Conservation (phyloP, 2,329 filamentous ascomycete species). For the Sporothrix schenckii region DNA sequence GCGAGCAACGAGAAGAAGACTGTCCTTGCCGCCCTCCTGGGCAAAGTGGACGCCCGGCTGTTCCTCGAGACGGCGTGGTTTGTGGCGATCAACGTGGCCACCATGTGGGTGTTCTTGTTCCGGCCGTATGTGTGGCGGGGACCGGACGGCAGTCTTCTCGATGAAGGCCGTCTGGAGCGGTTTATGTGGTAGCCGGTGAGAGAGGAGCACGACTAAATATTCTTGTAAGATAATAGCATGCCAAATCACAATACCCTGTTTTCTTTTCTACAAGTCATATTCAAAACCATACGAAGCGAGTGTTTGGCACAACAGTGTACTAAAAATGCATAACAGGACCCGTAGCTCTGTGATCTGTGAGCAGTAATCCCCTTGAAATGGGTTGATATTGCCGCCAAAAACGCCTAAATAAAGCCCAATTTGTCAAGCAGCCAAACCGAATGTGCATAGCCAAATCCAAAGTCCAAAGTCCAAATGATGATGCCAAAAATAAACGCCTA, state of each 20-base stretch:
- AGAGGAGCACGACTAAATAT: not conserved
- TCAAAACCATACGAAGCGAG: not conserved
- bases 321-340: not conserved
- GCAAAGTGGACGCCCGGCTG: conserved; percentile 52
- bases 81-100: conserved; percentile 63
- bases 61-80: conserved; percentile 70
- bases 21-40: conserved; percentile 31
- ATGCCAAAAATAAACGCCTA: conserved; percentile 10
- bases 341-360: conserved; percentile 26
- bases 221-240: too few relatives aligned
- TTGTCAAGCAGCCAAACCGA: not conserved
- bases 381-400: not conserved
- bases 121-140: conserved; percentile 68
- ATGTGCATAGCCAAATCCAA: not conserved
- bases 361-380: not conserved
- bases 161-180: conserved; percentile 65
- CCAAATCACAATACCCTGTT: not conserved
- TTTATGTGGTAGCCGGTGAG: conserved; percentile 71
- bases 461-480: not conserved
- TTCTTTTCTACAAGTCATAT: not conserved
- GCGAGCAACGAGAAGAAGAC: too few relatives aligned
- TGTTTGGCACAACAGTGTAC: conserved; percentile 6
- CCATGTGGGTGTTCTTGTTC: conserved; percentile 71
- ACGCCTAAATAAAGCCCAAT: conserved; percentile 3
- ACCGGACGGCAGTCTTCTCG: conserved; percentile 55